Percentiles rank a stretch among this genome's conserved stretches.
These are phyloP conservation scores for Candida ponderosae DNA, from an alignment of 805 yeast species.

Conservation along the genomic window DNA sequence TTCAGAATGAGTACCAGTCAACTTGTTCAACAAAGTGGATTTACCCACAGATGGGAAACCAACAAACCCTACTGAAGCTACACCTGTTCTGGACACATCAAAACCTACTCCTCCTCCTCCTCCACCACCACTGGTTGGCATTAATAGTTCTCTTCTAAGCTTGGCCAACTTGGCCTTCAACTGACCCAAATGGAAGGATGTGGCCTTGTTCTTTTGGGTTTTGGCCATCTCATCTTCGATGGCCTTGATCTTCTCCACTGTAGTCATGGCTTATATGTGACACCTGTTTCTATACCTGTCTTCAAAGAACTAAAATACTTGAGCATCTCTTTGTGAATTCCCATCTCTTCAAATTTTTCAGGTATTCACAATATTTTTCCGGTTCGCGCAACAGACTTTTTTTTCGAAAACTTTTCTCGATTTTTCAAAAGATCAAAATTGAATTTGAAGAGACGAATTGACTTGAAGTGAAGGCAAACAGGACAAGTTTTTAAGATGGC, in stretches of 20 bases:
- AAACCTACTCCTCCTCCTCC: constrained; percentile 93
- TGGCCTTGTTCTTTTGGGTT: constrained; percentile 97
- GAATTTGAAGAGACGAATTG: too few relatives aligned
- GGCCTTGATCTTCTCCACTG: constrained; percentile 65
- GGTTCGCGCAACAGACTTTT: too few relatives aligned
- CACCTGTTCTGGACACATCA: constrained; percentile 99
- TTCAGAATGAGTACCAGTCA: constrained; percentile 95
- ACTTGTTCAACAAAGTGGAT: constrained; percentile 74
- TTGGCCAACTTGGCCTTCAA: constrained; percentile 95
- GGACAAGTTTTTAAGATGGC: too few relatives aligned
- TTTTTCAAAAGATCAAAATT: too few relatives aligned
- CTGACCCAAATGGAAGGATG: constrained; percentile 96
- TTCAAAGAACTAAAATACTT: too few relatives aligned
- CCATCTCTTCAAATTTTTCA: too few relatives aligned
- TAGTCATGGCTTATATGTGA: too few relatives aligned
- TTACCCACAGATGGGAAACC: constrained; percentile 95
- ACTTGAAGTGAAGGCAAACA: too few relatives aligned
- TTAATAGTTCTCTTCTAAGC: constrained; percentile 82
- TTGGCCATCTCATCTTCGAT: constrained; percentile 97
- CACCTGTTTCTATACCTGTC: too few relatives aligned
- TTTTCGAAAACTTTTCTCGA: too few relatives aligned
- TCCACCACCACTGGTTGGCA: constrained; percentile 68
- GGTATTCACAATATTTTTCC: too few relatives aligned
- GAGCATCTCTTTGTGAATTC: too few relatives aligned
- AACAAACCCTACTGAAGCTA: constrained; percentile 93